Evolutionary conservation across 495 filamentous ascomycete genomes (phyloP).

Genomic region (Lindgomyces ingoldianus): DNA sequence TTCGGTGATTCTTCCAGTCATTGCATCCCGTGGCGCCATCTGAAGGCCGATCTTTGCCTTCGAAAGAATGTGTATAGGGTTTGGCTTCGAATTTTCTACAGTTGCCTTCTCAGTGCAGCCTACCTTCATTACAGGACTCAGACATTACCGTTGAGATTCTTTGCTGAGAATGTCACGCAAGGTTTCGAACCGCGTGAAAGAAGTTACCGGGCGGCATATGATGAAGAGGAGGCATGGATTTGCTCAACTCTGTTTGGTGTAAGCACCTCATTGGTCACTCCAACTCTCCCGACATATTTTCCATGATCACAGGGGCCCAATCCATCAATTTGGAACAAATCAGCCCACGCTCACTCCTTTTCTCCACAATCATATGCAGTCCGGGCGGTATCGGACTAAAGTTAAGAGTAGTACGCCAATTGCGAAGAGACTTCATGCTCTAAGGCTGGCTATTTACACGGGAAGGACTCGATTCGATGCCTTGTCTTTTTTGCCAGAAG

Average conservation of each 20-base stretch:
- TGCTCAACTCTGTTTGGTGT: background rate
- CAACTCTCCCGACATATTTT: background rate
- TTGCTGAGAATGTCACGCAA: background rate
- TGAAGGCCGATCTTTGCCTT: background rate
- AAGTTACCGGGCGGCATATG: background rate
- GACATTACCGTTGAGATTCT: background rate
- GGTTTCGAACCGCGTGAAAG: background rate
- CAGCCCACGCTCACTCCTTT: background rate
- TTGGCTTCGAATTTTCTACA: background rate
- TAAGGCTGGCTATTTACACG: background rate
- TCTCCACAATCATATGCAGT: background rate
- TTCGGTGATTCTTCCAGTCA: constrained; percentile 19
- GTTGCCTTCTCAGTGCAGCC: background rate
- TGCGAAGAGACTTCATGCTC: no score
- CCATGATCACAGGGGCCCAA: background rate
- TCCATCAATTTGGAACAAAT: background rate
- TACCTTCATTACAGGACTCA: background rate
- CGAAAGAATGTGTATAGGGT: background rate
- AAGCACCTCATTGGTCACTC: background rate
- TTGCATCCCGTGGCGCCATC: background rate
- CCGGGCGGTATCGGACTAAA: background rate
- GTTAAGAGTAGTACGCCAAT: background rate
- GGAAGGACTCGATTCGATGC: background rate
- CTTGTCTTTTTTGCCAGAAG: background rate
- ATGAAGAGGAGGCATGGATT: background rate